Base-by-base conservation (phyloP, 2,329 filamentous ascomycete species). In the Fusarium papillatum region DNA sequence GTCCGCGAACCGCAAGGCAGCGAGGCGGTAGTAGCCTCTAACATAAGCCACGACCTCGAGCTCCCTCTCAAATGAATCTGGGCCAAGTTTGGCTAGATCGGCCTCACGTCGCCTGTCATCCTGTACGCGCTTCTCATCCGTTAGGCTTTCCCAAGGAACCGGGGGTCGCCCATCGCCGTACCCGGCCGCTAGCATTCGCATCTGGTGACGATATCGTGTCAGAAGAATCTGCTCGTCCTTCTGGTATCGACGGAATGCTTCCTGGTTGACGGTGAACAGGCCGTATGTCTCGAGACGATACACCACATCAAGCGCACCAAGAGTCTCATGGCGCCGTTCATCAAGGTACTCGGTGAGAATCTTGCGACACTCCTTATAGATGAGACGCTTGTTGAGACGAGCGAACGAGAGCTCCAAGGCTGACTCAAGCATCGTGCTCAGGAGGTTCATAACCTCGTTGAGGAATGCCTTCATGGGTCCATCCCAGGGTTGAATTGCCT, bases 1-100 rank as follows among this genome's bases (percentile, higher is more conserved):
- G 67, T 95, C 93, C 1, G 91, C 87, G 76, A 95, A 93, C 2
- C 93, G 89, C 39, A 87, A 84, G 0, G 91, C 89, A 0, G 94
- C 93, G 7, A 93, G 89, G 59, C 90, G 87, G 79, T 95, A 95
- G 81, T 95, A 95, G 0, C 90, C 93, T 0, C 92, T 86, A 55
- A 94, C 88, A 6, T 91, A 91, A 0, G 91, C 87, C 0, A 93
- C 89, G 0, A 93, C 90, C 11, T 88, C 85, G 1, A 95, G 82
- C 79, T 95, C 93, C 0, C 84, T 82, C 2, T 86, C 80, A 75
- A 91, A 95, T 0, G 87, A 85, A 76, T 95, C 93, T 0, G 85
- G 81, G 0, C 88, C 88, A 14, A 95, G 84, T 31, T 87, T 88
- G 16, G 81, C 76, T 9, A 86, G 72, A 31, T 91, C 86, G 9